Percentiles rank a stretch among this genome's conserved stretches.
Evolutionary conservation across 495 filamentous ascomycete genomes (phyloP).

Genomic region (Choiromyces venosus): DNA sequence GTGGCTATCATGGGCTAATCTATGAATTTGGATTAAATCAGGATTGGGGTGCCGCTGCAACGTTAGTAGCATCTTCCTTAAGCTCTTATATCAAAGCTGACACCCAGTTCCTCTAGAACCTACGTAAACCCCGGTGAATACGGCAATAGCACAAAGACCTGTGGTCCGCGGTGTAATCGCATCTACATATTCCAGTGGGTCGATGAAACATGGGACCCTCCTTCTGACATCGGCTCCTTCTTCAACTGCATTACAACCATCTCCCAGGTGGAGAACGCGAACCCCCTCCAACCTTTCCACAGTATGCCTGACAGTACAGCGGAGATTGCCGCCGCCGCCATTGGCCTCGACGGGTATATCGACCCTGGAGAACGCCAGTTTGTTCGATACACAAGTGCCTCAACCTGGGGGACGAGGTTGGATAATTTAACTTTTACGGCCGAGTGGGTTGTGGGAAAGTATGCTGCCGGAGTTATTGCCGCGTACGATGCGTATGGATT

Average conservation of each 20-base stretch:
- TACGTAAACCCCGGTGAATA: constrained; percentile 7
- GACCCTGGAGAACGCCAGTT: constrained; percentile 16
- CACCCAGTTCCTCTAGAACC: not conserved
- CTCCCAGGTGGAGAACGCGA: constrained; percentile 16
- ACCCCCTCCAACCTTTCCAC: constrained; percentile 7
- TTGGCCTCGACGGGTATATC: constrained; percentile 32
- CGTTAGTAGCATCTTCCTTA: not conserved
- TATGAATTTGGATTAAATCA: not conserved
- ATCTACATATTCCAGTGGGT: constrained; percentile 38
- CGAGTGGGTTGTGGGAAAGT: constrained; percentile 11
- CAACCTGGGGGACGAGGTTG: not conserved
- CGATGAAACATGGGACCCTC: not conserved
- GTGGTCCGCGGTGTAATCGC: constrained; percentile 27
- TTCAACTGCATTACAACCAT: constrained; percentile 33
- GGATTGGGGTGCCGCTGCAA: not conserved
- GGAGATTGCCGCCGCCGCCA: constrained; percentile 30
- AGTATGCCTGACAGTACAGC: constrained; percentile 24
- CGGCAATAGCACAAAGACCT: not conserved
- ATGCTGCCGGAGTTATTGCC: constrained; percentile 31
- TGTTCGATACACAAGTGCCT: constrained; percentile 17
- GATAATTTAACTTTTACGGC: not conserved
- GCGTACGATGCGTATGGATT: constrained; percentile 23
- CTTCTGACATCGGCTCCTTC: constrained; percentile 17
- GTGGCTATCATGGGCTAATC: not conserved
- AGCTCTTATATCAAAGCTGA: not conserved